Conservation (phyloP, 2,329 filamentous ascomycete species). For the Aspergillus carbonarius region DNA sequence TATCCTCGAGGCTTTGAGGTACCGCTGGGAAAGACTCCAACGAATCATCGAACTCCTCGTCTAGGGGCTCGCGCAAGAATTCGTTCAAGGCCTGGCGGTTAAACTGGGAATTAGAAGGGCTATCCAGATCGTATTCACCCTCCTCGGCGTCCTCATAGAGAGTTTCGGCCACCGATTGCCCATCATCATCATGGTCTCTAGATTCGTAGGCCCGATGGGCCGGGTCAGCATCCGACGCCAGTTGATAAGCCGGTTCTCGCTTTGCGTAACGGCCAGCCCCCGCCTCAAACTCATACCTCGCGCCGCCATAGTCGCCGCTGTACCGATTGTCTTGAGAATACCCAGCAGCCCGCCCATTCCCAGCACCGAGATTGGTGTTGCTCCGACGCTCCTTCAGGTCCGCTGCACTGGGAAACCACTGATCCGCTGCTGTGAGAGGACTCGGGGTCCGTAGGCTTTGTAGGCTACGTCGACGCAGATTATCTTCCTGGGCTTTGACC, state of each 20-base stretch:
- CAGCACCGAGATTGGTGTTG: slow-evolving; percentile 36
- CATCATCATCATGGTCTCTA: slow-evolving; percentile 29
- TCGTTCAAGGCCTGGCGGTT: slow-evolving; percentile 62
- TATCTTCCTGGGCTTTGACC: slow-evolving; percentile 76
- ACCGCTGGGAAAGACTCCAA: slow-evolving; percentile 35
- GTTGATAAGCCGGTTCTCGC: slow-evolving; percentile 1
- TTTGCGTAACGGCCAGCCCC: slow-evolving; percentile 5
- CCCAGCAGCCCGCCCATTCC: slow-evolving; percentile 36
- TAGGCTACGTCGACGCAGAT: slow-evolving; percentile 71
- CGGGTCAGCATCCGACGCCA: slow-evolving; percentile 4
- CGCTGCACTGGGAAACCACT: slow-evolving; percentile 50
- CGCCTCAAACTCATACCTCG: slow-evolving; percentile 10
- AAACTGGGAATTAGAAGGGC: slow-evolving; percentile 49
- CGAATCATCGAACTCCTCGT: slow-evolving; percentile 39
- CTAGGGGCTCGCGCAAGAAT: slow-evolving; percentile 50
- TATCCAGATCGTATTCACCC: slow-evolving; percentile 34
- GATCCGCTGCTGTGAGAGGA: slow-evolving; percentile 73
- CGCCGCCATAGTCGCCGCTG: slow-evolving; percentile 23
- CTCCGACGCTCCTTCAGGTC: slow-evolving; percentile 36
- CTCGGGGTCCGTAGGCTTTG: slow-evolving; percentile 73
- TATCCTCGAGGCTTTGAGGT: slow-evolving; percentile 50
- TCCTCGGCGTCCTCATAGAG: slow-evolving; percentile 47
- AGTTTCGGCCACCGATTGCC: slow-evolving; percentile 34
- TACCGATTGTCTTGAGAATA: slow-evolving; percentile 19
- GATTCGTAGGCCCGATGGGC: slow-evolving; percentile 12